Conservation (phyloP, 176 grass and related monocot species). For the Hyparrhenia diplandra region DNA sequence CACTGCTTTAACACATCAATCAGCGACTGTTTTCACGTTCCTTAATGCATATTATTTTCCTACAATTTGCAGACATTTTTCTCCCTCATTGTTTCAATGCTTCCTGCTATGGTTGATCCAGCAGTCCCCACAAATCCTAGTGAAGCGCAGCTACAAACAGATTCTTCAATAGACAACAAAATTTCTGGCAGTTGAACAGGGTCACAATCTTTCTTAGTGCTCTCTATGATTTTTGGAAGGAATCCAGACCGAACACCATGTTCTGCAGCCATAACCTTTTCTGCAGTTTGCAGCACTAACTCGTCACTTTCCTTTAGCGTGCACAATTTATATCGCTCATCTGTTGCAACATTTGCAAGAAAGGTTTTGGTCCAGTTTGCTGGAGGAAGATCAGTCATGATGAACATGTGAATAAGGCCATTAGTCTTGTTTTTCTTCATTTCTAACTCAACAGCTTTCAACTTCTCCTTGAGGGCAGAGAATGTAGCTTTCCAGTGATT, state of each 20-base stretch:
- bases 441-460: constrained; percentile 47
- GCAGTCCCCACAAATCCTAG: constrained; percentile 89
- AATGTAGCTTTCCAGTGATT: constrained; percentile 95
- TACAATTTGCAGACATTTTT: constrained; percentile 72
- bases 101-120: constrained; percentile 90
- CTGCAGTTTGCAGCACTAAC: constrained; percentile 49
- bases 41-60: not conserved
- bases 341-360: constrained; percentile 62
- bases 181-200: constrained; percentile 67
- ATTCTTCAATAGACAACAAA: constrained; percentile 77
- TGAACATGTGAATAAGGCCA: constrained; percentile 63
- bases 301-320: constrained; percentile 70
- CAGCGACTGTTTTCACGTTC: not conserved
- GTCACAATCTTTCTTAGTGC: constrained; percentile 36
- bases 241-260: constrained; percentile 72
- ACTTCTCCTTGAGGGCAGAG: constrained; percentile 74
- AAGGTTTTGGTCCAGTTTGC: constrained; percentile 77
- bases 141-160: constrained; percentile 86
- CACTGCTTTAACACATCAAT: not conserved
- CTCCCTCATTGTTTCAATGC: constrained; percentile 76
- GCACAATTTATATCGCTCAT: constrained; percentile 55
- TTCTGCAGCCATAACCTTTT: constrained; percentile 78
- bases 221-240: constrained; percentile 46
- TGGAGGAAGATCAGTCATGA: constrained; percentile 93
- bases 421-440: constrained; percentile 25